Evolutionary conservation across 2,329 filamentous ascomycete genomes (phyloP).

Genomic region (Diaporthe ilicicola): DNA sequence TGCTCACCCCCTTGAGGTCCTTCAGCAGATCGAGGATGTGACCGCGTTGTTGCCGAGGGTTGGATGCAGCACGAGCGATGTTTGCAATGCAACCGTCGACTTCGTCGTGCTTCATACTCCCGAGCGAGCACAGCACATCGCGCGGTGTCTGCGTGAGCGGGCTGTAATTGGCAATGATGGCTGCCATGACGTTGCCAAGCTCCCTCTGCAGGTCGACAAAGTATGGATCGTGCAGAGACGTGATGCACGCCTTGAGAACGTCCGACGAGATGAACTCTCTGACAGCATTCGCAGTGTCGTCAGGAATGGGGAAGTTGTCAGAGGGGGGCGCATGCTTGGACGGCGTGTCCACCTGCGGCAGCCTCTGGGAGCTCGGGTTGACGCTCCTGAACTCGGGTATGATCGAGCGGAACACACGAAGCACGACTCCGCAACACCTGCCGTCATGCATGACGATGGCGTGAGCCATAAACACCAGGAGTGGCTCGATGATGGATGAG

Average conservation of each 20-base stretch:
- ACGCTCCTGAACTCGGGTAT: constrained; percentile 74
- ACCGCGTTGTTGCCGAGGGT: constrained; percentile 80
- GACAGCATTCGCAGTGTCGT: constrained; percentile 70
- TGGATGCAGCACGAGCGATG: constrained; percentile 64
- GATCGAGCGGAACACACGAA: constrained; percentile 86
- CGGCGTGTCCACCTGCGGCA: constrained; percentile 40
- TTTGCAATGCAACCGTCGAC: constrained; percentile 72
- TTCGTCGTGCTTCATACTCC: constrained; percentile 74
- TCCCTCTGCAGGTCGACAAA: constrained; percentile 97
- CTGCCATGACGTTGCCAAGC: constrained; percentile 85
- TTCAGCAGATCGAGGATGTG: constrained; percentile 86
- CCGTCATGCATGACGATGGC: constrained; percentile 90
- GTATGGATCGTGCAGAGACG: constrained; percentile 91
- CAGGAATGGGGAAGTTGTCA: constrained; percentile 57
- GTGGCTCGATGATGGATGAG: constrained; percentile 81
- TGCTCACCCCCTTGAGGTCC: constrained; percentile 87
- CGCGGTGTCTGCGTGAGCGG: constrained; percentile 74
- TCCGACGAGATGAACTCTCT: constrained; percentile 90
- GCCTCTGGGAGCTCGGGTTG: constrained; percentile 9
- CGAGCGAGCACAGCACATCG: constrained; percentile 80
- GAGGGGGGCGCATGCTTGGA: constrained; percentile 29
- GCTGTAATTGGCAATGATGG: constrained; percentile 82
- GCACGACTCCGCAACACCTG: constrained; percentile 84
- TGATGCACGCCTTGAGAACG: constrained; percentile 89
- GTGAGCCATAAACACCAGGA: constrained; percentile 92